Base-by-base conservation (phyloP, 352 stramenopile species). In the Pythium chondricola region DNA sequence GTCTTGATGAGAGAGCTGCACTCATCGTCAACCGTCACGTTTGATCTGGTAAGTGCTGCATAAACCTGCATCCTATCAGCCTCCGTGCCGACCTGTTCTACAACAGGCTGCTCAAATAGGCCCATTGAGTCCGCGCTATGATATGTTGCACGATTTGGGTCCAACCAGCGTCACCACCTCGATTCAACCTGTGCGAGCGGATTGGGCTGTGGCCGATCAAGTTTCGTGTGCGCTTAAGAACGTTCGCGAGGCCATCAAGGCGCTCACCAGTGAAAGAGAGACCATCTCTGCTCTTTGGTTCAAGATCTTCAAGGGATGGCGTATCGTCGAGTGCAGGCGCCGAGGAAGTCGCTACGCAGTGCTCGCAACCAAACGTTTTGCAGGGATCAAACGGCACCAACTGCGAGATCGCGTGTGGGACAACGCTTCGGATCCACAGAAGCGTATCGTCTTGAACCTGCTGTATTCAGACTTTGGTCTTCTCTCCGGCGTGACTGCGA, bases 291-390 rank as follows among this genome's bases (percentile, higher is more conserved):
- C 41, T 16, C 43, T 52, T 3, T 6, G 5, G 21, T 5, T 52
- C 9, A 62, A 30, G 17, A 36, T 45, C 1, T 61, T 46, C 41
- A 40, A 41, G 6, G 54, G 41, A 17, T 62, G 54, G 54, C 40
- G 35, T 13, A n/a, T 62, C 16, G 40, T 41, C 6, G 54, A 62
- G 35, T 37, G 35, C 20, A 39, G 17, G 21, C 40, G 27, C 11
- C 42, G 40, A 5, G 46, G 40, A 14, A 52, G 41, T n/a, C 33
- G 40, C 13, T 43, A 47, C 20, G 54, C 22, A 13, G 26, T 50
- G 11, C 25, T 35, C 7, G 54, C 46, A 14, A 47, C 47, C 6
- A 62, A 51, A 27, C 38, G 10, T 9, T 24, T 56, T 29, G 21
- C 17, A 2, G 40, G 33, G 1, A 21, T 52, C 1, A 32, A 31